Evolutionary conservation across 2,329 filamentous ascomycete genomes (phyloP), one percentile per base, ranked within the genome.

Genomic region (Fusarium tupiense): DNA sequence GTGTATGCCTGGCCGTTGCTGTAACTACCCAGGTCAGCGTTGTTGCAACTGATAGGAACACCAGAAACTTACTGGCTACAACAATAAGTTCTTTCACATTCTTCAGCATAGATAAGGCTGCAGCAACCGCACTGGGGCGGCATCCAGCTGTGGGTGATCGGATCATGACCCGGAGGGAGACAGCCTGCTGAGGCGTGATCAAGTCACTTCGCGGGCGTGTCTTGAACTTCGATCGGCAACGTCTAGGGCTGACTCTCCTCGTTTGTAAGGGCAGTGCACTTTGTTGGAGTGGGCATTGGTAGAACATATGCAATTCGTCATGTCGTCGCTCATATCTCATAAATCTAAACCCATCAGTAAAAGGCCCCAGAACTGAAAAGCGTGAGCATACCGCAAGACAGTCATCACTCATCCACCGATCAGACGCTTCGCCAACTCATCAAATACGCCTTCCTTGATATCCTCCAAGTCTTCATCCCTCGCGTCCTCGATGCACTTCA

Each of bases 361-460:
- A 59, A 8, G n/a, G 19, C n/a, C 26, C 43, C 19, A n/a, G 17
- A 50, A 35, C 40, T 43, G 6, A 14, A 19, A n/a, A 24, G 14
- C 26, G 14, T 6, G 14, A 40, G 29, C 38, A 40, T 47, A 61
- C 46, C 12, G 8, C n/a, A 16, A 47, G 24, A 17, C 22, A 33
- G 61, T 52, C 14, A 44, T 26, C 14, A 37, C 43, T 60, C n/a
- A 67, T 52, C 64, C 46, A 37, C 62, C 29, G 1, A 53, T 22
- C 40, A 67, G 16, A 43, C 65, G 65, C 22, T 53, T 66, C n/a
- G 62, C 65, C 17, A 67, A 26, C 40, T 67, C 65, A 16, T 67
- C 65, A 41, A 67, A 67, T 3, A 67, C 50, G n/a, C 64, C 52
- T 9, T 66, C 61, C 46, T 67, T 67, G 22, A 67, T 67, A 14